These are phyloP conservation scores for Agrocybe pediades DNA, from an alignment of 768 basidiomycete species.

Conservation along the genomic window DNA sequence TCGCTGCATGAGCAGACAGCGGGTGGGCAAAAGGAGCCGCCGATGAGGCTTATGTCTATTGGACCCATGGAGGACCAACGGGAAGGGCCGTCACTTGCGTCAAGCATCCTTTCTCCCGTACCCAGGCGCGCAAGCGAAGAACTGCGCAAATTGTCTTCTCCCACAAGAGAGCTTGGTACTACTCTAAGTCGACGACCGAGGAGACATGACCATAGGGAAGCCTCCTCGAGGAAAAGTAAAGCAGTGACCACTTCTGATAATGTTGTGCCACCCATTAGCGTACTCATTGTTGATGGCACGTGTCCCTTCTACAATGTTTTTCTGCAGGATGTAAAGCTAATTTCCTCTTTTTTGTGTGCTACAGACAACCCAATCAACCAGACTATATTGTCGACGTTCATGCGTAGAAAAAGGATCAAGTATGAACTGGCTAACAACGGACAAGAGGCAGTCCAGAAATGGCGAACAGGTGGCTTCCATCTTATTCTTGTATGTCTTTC, in stretches of 20 bases:
- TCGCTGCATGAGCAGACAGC: constrained; percentile 30
- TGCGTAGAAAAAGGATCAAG: constrained; percentile 95
- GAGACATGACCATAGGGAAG: constrained; percentile 26
- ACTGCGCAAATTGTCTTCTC: constrained; percentile 10
- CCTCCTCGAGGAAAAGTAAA: constrained; percentile 50
- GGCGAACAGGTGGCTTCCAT: constrained; percentile 91
- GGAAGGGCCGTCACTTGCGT: constrained; percentile 7
- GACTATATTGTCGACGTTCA: constrained; percentile 94
- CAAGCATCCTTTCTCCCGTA: constrained; percentile 13
- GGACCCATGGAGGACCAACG: constrained; percentile 5
- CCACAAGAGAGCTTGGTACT: not conserved
- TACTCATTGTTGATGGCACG: constrained; percentile 96
- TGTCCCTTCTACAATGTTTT: constrained; percentile 13
- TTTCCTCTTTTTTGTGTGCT: not conserved
- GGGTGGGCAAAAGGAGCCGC: not conserved
- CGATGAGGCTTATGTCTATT: not conserved
- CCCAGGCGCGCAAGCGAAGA: constrained; percentile 16
- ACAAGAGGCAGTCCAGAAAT: constrained; percentile 93
- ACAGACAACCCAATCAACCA: constrained; percentile 98
- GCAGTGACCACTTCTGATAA: constrained; percentile 51
- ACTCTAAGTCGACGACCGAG: constrained; percentile 17
- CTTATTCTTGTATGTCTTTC: constrained; percentile 78
- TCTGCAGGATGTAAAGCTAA: constrained; percentile 10
- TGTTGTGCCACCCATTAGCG: constrained; percentile 95
- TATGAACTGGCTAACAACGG: constrained; percentile 95